Base-by-base conservation (phyloP, 768 basidiomycete species). In the Pleurotus giganteus region DNA sequence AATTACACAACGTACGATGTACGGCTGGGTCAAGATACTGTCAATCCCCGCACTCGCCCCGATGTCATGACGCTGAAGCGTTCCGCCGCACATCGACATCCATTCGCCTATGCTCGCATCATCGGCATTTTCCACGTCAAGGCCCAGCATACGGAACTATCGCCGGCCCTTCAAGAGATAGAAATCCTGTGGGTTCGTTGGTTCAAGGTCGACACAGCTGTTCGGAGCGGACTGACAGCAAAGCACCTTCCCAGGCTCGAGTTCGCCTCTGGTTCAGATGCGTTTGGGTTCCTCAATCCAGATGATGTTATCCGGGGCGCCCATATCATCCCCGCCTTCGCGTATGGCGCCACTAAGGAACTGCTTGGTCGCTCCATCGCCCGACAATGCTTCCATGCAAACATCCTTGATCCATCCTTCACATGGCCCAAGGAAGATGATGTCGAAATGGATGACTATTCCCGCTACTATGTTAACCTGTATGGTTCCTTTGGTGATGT, bases 1-100 rank as follows among this genome's bases (percentile, higher is more conserved):
- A 75, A 75, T 58, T 76, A 73, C 55, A 75, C 71, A 0, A 73
- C 71, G 0, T 78, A 78, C 54, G 71, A 79, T 60, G 55, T 74
- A 1, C 67, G 66, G 0, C 61, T 65, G 1, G 50, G 57, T 2
- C 75, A 78, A 57, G 76, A 80, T 43, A 56, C 62, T 0, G 54
- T 78, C 26, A 73, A 74, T 31, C 65, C 67, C 0, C 29, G 56
- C 0, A 66, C 60, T 0, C 64, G 70, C 13, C 24, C 63, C 0
- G 60, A 75, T 15, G 39, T 76, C 11, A 71, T 61, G 54, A 59
- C 62, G 1, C 50, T n/a, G 7, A 52, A 58, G 28, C 7, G 5
- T 4, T 24, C 45, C 1, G 50, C 59, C 5, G 53, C 59, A 13
- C 54, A 57, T 15, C 59, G 52, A 42, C 62, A 66, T 32, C 66